These are phyloP conservation scores for Aspergillus bridgeri DNA, from an alignment of 495 filamentous ascomycete species.

Conservation along the genomic window DNA sequence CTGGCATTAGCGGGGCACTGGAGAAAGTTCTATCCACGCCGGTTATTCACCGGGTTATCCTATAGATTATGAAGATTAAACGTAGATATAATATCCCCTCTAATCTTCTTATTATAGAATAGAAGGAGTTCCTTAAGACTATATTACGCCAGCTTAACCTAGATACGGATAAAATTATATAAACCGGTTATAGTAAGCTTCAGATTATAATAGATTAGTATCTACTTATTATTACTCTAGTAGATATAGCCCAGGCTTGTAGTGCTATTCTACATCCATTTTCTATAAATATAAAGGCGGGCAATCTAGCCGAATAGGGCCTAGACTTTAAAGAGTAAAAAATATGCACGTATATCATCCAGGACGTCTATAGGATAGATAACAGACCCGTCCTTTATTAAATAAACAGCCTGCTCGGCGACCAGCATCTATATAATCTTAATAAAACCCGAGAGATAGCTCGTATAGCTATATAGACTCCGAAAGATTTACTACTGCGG, in stretches of 20 bases:
- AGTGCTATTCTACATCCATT: slow-evolving; percentile 3
- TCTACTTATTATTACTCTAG: slow-evolving; percentile 11
- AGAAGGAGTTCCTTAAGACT: slow-evolving; percentile 6
- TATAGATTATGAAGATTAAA: background rate
- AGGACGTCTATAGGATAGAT: background rate
- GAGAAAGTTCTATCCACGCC: slow-evolving; percentile 1
- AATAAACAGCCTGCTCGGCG: background rate
- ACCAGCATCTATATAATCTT: background rate
- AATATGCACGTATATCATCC: background rate
- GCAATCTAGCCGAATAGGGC: background rate
- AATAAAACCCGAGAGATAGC: background rate
- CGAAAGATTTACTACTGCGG: background rate
- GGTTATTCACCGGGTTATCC: background rate
- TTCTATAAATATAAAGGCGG: background rate
- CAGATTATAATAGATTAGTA: slow-evolving; percentile 5
- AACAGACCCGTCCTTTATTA: background rate
- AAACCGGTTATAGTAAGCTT: slow-evolving; percentile 7
- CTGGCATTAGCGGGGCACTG: background rate
- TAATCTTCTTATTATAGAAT: background rate
- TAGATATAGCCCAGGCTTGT: slow-evolving; percentile 7
- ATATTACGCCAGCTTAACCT: slow-evolving; percentile 4
- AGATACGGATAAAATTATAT: background rate
- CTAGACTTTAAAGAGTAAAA: background rate
- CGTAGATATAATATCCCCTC: background rate
- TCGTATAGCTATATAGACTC: background rate